These are phyloP conservation scores for Pseudogymnoascus pannorum DNA, from an alignment of 2,329 filamentous ascomycete species.

Conservation along the genomic window DNA sequence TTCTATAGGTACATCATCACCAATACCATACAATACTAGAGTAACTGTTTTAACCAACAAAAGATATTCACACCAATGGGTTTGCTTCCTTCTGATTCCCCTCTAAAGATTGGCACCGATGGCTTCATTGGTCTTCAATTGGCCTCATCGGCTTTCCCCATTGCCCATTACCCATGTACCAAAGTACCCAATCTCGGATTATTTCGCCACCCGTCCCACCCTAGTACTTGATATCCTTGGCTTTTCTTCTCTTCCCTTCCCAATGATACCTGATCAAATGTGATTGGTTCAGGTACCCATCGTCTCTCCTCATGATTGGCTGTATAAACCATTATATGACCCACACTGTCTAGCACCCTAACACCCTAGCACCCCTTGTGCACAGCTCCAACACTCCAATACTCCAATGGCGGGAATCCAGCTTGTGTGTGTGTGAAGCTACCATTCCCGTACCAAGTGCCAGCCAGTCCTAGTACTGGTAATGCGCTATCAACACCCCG, in stretches of 20 bases:
- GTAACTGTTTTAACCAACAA: no score
- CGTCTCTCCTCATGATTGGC: background rate
- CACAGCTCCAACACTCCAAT: background rate
- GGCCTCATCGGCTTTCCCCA: background rate
- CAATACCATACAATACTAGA: background rate
- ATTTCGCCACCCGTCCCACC: conserved; percentile 4
- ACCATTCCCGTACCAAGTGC: no score
- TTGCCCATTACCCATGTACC: background rate
- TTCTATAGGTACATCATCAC: background rate
- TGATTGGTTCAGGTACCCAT: background rate
- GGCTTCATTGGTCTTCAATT: background rate
- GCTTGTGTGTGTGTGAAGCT: background rate
- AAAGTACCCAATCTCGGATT: background rate
- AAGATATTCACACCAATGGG: background rate
- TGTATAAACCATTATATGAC: background rate
- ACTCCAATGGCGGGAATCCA: background rate
- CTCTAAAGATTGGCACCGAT: background rate
- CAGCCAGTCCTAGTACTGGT: background rate
- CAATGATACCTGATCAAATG: background rate
- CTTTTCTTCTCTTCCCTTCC: no score
- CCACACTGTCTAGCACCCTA: no score
- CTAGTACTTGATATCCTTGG: background rate
- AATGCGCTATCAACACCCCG: background rate
- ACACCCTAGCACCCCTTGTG: background rate
- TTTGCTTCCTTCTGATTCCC: background rate